These are phyloP conservation scores for Tricholoma sp. DNA, from an alignment of 768 basidiomycete species.

Conservation along the genomic window DNA sequence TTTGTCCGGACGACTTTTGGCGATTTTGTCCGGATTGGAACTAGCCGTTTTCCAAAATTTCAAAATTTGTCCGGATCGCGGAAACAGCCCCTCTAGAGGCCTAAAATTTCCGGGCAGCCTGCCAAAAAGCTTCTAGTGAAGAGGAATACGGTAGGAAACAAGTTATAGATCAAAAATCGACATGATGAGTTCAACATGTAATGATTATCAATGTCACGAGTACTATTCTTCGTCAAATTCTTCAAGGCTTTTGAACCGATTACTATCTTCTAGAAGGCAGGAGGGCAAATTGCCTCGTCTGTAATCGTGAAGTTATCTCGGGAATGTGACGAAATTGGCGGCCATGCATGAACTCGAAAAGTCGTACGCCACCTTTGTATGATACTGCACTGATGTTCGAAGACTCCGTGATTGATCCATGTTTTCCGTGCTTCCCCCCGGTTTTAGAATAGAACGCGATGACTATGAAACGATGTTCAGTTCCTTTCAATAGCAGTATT, in stretches of 20 bases:
- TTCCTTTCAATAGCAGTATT: background rate
- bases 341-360: conserved; percentile 5
- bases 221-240: no score
- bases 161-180: background rate
- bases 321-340: background rate
- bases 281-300: conserved; percentile 1
- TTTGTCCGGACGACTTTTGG: background rate
- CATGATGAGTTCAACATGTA: no score
- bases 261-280: no score
- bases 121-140: background rate
- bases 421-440: conserved; percentile 1
- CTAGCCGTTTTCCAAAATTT: background rate
- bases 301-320: background rate
- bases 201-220: no score
- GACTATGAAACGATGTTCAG: background rate
- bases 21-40: background rate
- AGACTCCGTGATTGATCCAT: background rate
- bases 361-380: conserved; percentile 4
- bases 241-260: no score
- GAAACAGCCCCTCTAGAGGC: background rate
- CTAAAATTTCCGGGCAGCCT: background rate
- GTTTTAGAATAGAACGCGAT: conserved; percentile 5
- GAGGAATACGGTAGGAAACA: background rate
- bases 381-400: background rate
- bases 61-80: background rate